Evolutionary conservation across 768 basidiomycete genomes (phyloP).

Genomic region (Suillus plorans): DNA sequence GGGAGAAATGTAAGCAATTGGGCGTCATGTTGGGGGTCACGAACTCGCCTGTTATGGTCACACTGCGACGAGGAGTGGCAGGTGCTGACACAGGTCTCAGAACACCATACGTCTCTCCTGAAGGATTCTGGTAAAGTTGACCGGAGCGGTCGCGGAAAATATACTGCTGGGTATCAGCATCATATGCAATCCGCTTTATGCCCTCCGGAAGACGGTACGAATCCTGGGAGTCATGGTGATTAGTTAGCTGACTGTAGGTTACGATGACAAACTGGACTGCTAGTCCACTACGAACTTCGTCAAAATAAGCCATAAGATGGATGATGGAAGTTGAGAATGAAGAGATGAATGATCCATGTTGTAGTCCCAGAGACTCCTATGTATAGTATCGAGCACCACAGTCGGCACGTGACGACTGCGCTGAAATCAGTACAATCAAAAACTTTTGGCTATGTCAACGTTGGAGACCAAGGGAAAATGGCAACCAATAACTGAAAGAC

Average conservation of each 20-base stretch:
- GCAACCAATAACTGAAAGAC: background rate
- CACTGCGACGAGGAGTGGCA: constrained; percentile 23
- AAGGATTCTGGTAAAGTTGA: constrained; percentile 42
- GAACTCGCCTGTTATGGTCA: constrained; percentile 23
- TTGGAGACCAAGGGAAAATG: background rate
- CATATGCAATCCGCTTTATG: constrained; percentile 50
- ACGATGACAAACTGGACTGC: background rate
- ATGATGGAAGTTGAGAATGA: background rate
- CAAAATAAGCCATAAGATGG: constrained; percentile 12
- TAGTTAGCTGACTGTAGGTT: background rate
- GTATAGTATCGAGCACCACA: background rate
- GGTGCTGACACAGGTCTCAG: constrained; percentile 36
- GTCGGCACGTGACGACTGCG: background rate
- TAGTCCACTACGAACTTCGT: constrained; percentile 21
- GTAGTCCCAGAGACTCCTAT: background rate
- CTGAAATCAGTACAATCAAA: background rate
- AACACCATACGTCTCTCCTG: constrained; percentile 45
- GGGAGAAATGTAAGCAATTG: background rate
- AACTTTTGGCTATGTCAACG: background rate
- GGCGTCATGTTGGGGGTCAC: constrained; percentile 23
- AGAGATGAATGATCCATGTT: background rate
- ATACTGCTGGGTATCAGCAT: constrained; percentile 51
- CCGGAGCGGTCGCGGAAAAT: constrained; percentile 49
- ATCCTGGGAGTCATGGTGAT: constrained; percentile 26
- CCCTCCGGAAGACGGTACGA: constrained; percentile 38